These are phyloP conservation scores for Lentinula sp. DNA, from an alignment of 768 basidiomycete species.

Conservation along the genomic window DNA sequence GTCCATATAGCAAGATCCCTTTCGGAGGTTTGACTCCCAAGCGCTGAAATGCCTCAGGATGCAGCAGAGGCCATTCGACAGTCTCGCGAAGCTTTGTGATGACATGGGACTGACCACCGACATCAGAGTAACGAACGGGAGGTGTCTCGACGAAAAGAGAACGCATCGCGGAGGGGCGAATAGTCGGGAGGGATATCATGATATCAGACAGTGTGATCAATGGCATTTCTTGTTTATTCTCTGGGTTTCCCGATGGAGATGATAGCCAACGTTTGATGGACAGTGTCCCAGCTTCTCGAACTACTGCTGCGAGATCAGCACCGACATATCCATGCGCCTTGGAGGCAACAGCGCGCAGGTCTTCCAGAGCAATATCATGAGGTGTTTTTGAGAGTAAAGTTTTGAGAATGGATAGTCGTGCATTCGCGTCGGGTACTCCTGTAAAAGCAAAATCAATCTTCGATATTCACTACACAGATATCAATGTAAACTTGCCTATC, in stretches of 20 bases:
- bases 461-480: background rate
- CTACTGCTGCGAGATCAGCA: constrained; percentile 87
- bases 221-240: constrained; percentile 22
- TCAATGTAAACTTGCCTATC: constrained; percentile 10
- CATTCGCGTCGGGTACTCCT: constrained; percentile 88
- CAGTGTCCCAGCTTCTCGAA: constrained; percentile 76
- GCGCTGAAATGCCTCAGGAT: constrained; percentile 81
- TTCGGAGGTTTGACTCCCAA: constrained; percentile 86
- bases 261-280: constrained; percentile 51
- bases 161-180: constrained; percentile 92
- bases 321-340: constrained; percentile 96
- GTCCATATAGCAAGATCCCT: constrained; percentile 89
- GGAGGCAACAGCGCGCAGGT: constrained; percentile 62
- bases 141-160: constrained; percentile 88
- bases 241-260: constrained; percentile 11
- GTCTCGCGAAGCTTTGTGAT: constrained; percentile 86
- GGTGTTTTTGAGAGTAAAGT: constrained; percentile 82
- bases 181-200: constrained; percentile 59
- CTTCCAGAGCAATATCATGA: constrained; percentile 52
- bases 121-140: constrained; percentile 76
- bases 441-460: background rate
- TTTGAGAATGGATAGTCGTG: constrained; percentile 80
- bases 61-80: constrained; percentile 91
- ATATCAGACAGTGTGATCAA: constrained; percentile 60
- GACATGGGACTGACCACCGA: constrained; percentile 79